phyloP scores from a whole-genome alignment of 2,329 filamentous ascomycete species.

The Trichoderma hamatum region DNA sequence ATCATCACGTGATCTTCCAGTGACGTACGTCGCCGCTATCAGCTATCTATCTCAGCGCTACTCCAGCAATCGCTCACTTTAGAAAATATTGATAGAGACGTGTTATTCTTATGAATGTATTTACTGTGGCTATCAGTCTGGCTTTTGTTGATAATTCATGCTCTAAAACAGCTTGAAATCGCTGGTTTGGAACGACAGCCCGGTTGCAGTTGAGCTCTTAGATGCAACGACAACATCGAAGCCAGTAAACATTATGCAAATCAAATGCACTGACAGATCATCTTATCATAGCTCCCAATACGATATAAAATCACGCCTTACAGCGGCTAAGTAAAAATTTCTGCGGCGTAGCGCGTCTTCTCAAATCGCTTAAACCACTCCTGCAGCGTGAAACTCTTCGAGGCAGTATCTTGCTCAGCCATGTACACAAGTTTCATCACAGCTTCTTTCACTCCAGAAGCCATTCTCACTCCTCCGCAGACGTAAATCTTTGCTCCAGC shows the following conservation, averaged over 20 bases:
- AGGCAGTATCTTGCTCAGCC: neutral
- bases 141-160: neutral
- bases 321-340: constrained; percentile 14
- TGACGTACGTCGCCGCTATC: constrained; percentile 22
- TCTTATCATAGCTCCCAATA: neutral
- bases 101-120: neutral
- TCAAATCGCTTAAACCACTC: constrained; percentile 25
- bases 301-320: neutral
- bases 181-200: neutral
- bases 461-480: constrained; percentile 49
- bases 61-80: neutral
- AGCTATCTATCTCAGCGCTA: neutral
- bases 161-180: neutral
- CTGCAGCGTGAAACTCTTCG: neutral
- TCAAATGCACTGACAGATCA: neutral
- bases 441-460: constrained; percentile 13
- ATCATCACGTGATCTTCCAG: neutral
- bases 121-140: no score
- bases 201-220: neutral
- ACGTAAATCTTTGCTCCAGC: constrained; percentile 58
- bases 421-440: constrained; percentile 20
- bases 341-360: constrained; percentile 21
- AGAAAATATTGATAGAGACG: no score
- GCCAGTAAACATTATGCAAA: neutral
- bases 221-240: neutral